A percentile compares a stretch with the other conserved stretches of the same genome.
Evolutionary conservation across 345 rosid genomes (phyloP).

Genomic region (Pseudoturritis turrita): DNA sequence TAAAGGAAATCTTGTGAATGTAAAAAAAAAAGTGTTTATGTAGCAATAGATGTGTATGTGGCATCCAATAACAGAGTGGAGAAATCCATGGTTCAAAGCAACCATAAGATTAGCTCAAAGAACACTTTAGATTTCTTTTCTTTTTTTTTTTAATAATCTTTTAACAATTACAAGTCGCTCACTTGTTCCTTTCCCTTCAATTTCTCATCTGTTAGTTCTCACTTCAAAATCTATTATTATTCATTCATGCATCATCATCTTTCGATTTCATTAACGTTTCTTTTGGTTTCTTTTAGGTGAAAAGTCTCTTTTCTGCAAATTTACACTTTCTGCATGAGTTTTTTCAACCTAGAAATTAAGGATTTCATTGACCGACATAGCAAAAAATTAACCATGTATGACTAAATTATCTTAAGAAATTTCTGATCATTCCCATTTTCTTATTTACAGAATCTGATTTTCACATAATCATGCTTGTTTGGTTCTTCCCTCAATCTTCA

Average conservation of each 20-base stretch:
- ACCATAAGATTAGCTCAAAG: conserved; percentile 41
- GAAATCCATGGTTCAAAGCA: conserved; percentile 59
- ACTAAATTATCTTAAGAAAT: conserved; percentile 3
- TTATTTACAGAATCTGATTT: conserved; percentile 32
- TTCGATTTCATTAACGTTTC: conserved; percentile 27
- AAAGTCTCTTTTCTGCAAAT: conserved; percentile 43
- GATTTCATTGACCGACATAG: conserved; percentile 33
- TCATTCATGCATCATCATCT: conserved; percentile 13
- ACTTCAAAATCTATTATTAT: conserved; percentile 44
- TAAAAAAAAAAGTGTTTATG: background rate
- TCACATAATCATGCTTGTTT: conserved; percentile 39
- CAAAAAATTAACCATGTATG: conserved; percentile 26
- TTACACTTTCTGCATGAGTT: conserved; percentile 25
- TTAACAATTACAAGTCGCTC: conserved; percentile 38
- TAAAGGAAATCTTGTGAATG: background rate
- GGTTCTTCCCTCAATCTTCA: conserved; percentile 28
- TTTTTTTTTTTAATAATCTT: background rate
- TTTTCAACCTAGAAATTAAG: conserved; percentile 43
- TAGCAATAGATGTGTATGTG: conserved; percentile 27
- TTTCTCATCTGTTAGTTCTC: conserved; percentile 47
- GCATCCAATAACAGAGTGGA: conserved; percentile 49
- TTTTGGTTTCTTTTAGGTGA: conserved; percentile 39
- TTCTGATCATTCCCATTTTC: conserved; percentile 23
- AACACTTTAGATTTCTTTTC: conserved; percentile 4
- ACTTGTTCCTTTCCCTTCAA: conserved; percentile 57